Conservation (phyloP, 2,329 filamentous ascomycete species). For the Aspergillus sp. region DNA sequence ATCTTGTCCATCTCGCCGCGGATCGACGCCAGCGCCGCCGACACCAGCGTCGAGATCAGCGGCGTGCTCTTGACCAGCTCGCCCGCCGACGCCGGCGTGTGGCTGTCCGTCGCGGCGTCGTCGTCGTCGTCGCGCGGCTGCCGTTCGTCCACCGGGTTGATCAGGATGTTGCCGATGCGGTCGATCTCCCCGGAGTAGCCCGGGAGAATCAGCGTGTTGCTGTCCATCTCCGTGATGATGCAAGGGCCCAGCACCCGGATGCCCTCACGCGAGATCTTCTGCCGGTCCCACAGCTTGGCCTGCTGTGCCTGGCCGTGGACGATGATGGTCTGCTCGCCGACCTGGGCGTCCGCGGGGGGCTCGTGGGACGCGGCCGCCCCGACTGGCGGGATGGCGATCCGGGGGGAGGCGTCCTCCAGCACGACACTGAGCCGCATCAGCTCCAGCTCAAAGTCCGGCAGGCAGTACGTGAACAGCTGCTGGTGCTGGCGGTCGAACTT, state of each 20-base stretch:
- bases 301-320: constrained; percentile 34
- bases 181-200: constrained; percentile 42
- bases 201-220: constrained; percentile 44
- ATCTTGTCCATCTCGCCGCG: constrained; percentile 45
- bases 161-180: constrained; percentile 43
- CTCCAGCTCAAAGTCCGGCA: constrained; percentile 40
- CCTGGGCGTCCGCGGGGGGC: constrained; percentile 23
- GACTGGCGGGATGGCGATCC: constrained; percentile 31
- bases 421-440: constrained; percentile 42
- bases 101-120: constrained; percentile 12
- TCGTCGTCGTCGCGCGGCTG: neutral
- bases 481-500: constrained; percentile 38
- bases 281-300: constrained; percentile 40
- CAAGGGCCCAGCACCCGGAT: constrained; percentile 38
- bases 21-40: constrained; percentile 39
- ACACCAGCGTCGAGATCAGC: constrained; percentile 39
- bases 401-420: constrained; percentile 36
- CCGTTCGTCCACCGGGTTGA: constrained; percentile 32
- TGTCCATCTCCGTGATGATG: constrained; percentile 45
- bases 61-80: constrained; percentile 33
- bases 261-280: constrained; percentile 33
- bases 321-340: constrained; percentile 32
- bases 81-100: constrained; percentile 31
- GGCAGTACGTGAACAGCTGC: constrained; percentile 40
- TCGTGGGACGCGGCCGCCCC: constrained; percentile 12